A percentile compares a stretch with the other conserved stretches of the same genome.
These are phyloP conservation scores for Halenospora varia DNA, from an alignment of 495 filamentous ascomycete species.

Conservation along the genomic window DNA sequence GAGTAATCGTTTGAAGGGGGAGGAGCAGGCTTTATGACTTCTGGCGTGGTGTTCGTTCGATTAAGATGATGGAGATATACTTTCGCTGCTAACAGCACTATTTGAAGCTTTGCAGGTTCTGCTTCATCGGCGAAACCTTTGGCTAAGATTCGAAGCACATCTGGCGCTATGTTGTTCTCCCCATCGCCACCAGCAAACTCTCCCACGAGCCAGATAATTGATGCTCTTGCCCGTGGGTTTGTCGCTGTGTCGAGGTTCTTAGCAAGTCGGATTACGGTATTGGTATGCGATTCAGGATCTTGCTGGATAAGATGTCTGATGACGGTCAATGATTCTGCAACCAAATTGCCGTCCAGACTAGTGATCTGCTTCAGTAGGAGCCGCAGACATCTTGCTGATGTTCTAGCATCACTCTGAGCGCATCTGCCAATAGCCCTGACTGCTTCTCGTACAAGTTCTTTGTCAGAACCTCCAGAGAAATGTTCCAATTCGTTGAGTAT, in stretches of 20 bases:
- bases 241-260: constrained; percentile 84
- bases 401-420: constrained; percentile 68
- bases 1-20: constrained; percentile 20
- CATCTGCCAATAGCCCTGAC: constrained; percentile 91
- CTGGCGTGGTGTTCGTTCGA: constrained; percentile 47
- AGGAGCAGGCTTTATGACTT: constrained; percentile 6
- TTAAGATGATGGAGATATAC: constrained; percentile 90
- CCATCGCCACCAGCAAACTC: constrained; percentile 80
- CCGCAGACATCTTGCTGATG: constrained; percentile 70
- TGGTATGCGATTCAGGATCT: constrained; percentile 67
- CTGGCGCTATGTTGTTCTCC: constrained; percentile 83
- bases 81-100: constrained; percentile 87
- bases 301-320: constrained; percentile 95
- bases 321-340: constrained; percentile 86
- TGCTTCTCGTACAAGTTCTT: constrained; percentile 76
- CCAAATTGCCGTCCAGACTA: constrained; percentile 77
- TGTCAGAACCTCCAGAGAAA: constrained; percentile 74
- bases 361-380: constrained; percentile 82
- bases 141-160: constrained; percentile 85
- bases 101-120: constrained; percentile 83
- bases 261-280: constrained; percentile 84
- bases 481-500: constrained; percentile 91
- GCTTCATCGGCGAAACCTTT: constrained; percentile 80
- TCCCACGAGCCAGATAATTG: constrained; percentile 95
- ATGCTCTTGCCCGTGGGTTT: constrained; percentile 81